phyloP scores from a whole-genome alignment of 257 asterid genomes.

The Rehmannia glutinosa region DNA sequence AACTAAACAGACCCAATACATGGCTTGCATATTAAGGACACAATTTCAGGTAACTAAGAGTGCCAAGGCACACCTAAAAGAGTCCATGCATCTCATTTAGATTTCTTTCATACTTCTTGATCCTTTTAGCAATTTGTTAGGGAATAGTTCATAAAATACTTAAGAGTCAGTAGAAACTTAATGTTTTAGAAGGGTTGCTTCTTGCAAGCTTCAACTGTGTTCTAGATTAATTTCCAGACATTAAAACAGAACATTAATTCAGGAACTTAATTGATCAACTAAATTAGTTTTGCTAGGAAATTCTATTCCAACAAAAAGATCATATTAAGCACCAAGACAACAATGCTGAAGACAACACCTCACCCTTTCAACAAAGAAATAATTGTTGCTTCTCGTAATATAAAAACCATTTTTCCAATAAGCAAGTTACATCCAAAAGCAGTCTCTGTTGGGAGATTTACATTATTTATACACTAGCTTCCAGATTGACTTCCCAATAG shows the following conservation, averaged over 20 bases:
- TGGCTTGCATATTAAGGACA: background rate
- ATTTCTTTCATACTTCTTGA: background rate
- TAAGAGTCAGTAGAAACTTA: background rate
- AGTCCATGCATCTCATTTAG: background rate
- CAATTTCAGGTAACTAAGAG: background rate
- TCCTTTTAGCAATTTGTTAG: background rate
- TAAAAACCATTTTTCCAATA: background rate
- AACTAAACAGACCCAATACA: background rate
- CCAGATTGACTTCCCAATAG: background rate
- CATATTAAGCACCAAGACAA: background rate
- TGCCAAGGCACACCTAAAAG: background rate
- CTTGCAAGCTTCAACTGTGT: background rate
- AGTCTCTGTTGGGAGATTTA: background rate
- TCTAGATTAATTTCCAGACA: background rate
- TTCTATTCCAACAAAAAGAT: background rate
- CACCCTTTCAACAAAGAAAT: background rate
- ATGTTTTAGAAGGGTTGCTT: background rate
- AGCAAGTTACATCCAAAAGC: background rate
- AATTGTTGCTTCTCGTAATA: background rate
- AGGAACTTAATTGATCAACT: background rate
- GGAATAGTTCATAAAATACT: background rate
- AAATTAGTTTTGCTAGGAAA: background rate
- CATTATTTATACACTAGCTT: background rate
- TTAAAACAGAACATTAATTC: background rate
- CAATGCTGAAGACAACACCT: background rate